A percentile compares a stretch with the other conserved stretches of the same genome.
Conservation (phyloP, 1,284 basidiomycete species). For the Ustilago cynodontis region DNA sequence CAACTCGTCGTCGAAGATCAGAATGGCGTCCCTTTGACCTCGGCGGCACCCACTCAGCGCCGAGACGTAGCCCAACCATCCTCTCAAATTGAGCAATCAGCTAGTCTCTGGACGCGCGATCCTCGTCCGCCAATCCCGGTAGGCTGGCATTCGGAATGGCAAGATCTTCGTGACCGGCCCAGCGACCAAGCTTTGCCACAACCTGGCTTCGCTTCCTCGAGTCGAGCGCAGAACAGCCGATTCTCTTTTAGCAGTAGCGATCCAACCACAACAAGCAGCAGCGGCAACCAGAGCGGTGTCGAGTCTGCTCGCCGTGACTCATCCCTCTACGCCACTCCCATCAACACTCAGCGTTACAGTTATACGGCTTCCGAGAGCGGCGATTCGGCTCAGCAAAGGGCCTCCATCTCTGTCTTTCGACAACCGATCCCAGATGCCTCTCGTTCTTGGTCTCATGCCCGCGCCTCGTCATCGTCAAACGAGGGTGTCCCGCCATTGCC, state of each 20-base stretch:
- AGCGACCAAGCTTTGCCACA: constrained; percentile 3
- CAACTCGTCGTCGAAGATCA: neutral
- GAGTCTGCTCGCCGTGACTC: constrained; percentile 6
- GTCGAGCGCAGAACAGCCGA: constrained; percentile 3
- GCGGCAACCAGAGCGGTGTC: constrained; percentile 7
- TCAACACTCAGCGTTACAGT: constrained; percentile 1
- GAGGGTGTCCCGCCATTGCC: neutral
- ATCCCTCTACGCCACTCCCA: constrained; percentile 7
- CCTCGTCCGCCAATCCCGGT: neutral
- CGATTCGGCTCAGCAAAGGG: constrained; percentile 3
- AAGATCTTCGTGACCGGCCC: constrained; percentile 14
- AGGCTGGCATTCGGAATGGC: constrained; percentile 23
- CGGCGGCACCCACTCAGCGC: neutral
- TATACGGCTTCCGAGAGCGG: constrained; percentile 7
- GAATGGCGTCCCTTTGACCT: neutral
- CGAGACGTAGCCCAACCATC: neutral
- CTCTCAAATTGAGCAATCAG: neutral
- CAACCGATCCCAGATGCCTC: neutral
- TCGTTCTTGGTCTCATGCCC: neutral
- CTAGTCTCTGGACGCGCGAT: neutral
- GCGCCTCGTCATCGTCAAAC: neutral
- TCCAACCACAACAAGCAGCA: constrained; percentile 8
- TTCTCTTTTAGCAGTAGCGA: constrained; percentile 27
- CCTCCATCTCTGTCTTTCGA: constrained; percentile 3
- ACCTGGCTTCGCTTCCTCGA: neutral